Evolutionary conservation across 352 stramenopile species (phyloP).

Genomic region (Vaucheria bursata): DNA sequence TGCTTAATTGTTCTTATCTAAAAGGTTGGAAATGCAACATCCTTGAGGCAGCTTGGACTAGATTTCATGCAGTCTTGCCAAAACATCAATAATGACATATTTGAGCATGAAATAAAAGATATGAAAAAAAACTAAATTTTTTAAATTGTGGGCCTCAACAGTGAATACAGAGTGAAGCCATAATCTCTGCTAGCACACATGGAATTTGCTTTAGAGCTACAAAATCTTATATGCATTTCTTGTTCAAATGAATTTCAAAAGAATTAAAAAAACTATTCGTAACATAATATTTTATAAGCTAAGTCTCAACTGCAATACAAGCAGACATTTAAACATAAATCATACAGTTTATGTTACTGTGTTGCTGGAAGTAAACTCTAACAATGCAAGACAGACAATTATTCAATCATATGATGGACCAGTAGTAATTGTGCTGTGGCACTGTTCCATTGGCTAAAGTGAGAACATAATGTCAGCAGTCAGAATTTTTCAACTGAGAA

Average conservation of each 20-base stretch:
- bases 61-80: background rate
- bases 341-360: no score
- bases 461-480: no score
- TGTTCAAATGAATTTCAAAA: background rate
- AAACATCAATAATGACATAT: slow-evolving; percentile 15
- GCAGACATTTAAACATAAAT: no score
- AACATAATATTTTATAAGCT: no score
- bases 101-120: slow-evolving; percentile 6
- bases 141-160: background rate
- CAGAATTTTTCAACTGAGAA: no score
- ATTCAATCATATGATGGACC: no score
- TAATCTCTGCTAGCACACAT: slow-evolving; percentile 34
- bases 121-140: background rate
- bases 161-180: slow-evolving; percentile 24
- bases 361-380: no score
- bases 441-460: no score
- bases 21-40: no score
- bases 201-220: slow-evolving; percentile 25
- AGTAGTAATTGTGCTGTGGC: no score
- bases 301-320: no score
- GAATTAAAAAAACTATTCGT: background rate
- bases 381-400: no score
- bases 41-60: background rate
- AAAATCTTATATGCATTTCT: slow-evolving; percentile 13
- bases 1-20: background rate